These are phyloP conservation scores for Citrullus mucosospermus DNA, from an alignment of 306 rosid species.

Conservation along the genomic window DNA sequence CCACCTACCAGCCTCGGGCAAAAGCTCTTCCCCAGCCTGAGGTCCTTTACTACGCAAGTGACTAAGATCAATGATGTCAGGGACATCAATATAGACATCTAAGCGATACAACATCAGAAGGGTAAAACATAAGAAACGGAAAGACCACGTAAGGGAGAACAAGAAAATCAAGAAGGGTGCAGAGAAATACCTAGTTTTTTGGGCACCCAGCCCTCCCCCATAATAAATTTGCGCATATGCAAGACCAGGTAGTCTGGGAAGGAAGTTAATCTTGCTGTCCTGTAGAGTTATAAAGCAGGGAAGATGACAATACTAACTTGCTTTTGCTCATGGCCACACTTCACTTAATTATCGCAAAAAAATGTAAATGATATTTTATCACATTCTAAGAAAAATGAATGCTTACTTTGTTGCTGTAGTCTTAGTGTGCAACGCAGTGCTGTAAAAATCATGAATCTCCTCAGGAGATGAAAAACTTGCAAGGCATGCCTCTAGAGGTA, in stretches of 20 bases:
- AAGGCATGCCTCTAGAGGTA: conserved; percentile 88
- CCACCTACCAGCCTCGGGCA: conserved; percentile 11
- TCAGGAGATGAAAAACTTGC: conserved; percentile 76
- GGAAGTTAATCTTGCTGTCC: conserved; percentile 78
- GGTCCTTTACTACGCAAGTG: conserved; percentile 9
- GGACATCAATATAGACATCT: conserved; percentile 95
- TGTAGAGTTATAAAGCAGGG: conserved; percentile 15
- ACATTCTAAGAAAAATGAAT: not conserved
- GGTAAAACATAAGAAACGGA: not conserved
- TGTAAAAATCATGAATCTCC: conserved; percentile 91
- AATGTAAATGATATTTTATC: not conserved
- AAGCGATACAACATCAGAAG: conserved; percentile 16
- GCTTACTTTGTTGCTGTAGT: conserved; percentile 88
- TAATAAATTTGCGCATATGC: conserved; percentile 91
- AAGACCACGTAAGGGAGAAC: not conserved
- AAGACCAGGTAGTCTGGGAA: conserved; percentile 93
- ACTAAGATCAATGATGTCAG: conserved; percentile 86
- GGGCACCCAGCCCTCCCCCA: conserved; percentile 96
- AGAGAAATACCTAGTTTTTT: conserved; percentile 76
- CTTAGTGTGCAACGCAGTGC: conserved; percentile 73
- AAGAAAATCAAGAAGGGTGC: not conserved
- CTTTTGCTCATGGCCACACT: conserved; percentile 7
- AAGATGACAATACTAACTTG: not conserved
- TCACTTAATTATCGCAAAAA: not conserved
- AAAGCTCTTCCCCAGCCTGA: conserved; percentile 2